Conservation (phyloP, 2,329 filamentous ascomycete genomes). For the Harringtonia lauricola region DNA sequence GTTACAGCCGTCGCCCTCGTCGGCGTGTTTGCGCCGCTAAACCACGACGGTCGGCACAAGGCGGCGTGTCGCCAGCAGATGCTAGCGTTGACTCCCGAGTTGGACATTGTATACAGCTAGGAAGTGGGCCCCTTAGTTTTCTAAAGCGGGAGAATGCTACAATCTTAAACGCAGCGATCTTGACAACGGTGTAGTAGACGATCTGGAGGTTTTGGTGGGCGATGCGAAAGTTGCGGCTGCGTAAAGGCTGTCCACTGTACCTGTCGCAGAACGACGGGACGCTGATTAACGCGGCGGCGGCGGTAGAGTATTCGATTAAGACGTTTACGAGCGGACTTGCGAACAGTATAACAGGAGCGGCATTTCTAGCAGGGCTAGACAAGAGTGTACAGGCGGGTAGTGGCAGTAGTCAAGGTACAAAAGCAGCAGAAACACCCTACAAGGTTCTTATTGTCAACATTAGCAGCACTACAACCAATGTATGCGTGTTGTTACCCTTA, state of each 20-base stretch:
- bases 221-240: conserved; percentile 34
- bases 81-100: too few relatives aligned
- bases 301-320: conserved; percentile 44
- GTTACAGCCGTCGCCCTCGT: too few relatives aligned
- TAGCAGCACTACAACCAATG: conserved; percentile 42
- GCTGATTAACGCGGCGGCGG: conserved; percentile 39
- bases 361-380: conserved; percentile 46
- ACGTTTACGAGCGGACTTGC: conserved; percentile 54
- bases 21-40: too few relatives aligned
- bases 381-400: too few relatives aligned
- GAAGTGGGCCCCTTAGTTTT: too few relatives aligned
- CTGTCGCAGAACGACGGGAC: conserved; percentile 56
- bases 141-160: too few relatives aligned
- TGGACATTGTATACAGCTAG: too few relatives aligned
- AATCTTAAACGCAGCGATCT: conserved; percentile 52
- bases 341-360: conserved; percentile 52
- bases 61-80: too few relatives aligned
- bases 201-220: conserved; percentile 44
- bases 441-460: conserved; percentile 30
- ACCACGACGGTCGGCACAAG: too few relatives aligned
- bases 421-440: neutral
- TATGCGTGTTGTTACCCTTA: conserved; percentile 34
- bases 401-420: too few relatives aligned
- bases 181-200: conserved; percentile 44
- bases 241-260: conserved; percentile 46